These are phyloP conservation scores for Saprolegnia diclina DNA, from an alignment of 352 stramenopile species.

Conservation along the genomic window DNA sequence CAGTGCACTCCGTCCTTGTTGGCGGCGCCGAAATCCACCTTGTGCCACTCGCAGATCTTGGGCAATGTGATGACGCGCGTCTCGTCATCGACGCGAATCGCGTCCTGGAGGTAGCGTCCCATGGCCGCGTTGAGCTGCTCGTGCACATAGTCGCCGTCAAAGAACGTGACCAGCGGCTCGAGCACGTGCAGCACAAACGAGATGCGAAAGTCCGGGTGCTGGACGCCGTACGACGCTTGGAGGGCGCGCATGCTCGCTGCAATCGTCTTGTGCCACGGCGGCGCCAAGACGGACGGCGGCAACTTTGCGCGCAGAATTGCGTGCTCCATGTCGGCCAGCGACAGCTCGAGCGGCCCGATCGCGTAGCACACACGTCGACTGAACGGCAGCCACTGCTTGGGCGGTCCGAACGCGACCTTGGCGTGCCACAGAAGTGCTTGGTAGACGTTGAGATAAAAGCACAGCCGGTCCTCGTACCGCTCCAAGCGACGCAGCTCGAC, in stretches of 20 bases:
- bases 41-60: constrained; percentile 71
- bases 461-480: constrained; percentile 57
- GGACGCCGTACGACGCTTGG: constrained; percentile 34
- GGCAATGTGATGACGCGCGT: constrained; percentile 42
- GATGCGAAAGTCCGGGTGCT: constrained; percentile 71
- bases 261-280: not conserved
- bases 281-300: constrained; percentile 22
- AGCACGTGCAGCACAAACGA: constrained; percentile 67
- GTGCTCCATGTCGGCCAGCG: constrained; percentile 74
- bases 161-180: constrained; percentile 36
- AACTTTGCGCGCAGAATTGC: constrained; percentile 56
- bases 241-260: not conserved
- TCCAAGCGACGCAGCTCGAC: constrained; percentile 46
- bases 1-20: constrained; percentile 45
- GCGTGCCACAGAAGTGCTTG: constrained; percentile 67
- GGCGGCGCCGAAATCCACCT: constrained; percentile 48
- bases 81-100: constrained; percentile 35
- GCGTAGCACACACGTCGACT: constrained; percentile 56
- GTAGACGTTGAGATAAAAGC: constrained; percentile 80
- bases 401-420: constrained; percentile 63
- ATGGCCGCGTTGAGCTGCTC: constrained; percentile 63
- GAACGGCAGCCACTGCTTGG: constrained; percentile 53
- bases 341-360: constrained; percentile 42
- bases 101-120: constrained; percentile 31
- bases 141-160: constrained; percentile 43